Base-by-base conservation (phyloP, 495 filamentous ascomycete genomes). In the Lasiosphaeria ovina region DNA sequence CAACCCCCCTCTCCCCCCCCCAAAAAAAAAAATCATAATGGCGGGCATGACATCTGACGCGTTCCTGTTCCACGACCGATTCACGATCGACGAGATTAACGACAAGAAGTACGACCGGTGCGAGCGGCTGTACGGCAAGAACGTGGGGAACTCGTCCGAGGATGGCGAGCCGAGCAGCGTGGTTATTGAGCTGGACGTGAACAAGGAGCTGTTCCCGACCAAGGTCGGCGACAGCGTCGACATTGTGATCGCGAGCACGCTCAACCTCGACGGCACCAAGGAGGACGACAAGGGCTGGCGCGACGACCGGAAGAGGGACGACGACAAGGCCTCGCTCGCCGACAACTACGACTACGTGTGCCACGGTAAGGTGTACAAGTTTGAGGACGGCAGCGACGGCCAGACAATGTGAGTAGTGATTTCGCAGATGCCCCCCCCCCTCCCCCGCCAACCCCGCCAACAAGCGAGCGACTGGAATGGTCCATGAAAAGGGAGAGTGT, bases 321-420 rank as follows among this genome's bases (percentile, higher is more conserved):
- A 57, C 36, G 68, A 58, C 59, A 91, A 96, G 71, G 76, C 84
- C 54, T 90, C 85, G 10, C 78, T 99, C 44, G 92, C 94, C 24
- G 92, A 98, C 72, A 86, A 89, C 74, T 99, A 86, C 62, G 95
- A 99, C 67, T 99, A 99, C 73, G 94, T 98, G 50, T 97, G 92
- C 74, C 86, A 97, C 74, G 94, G 94, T 61, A 98, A 97, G 85
- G 88, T 97, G 38, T 99, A 99, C 79, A 87, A 92, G 66, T 97
- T 98, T 72, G 92, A 95, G 76, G 94, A 97, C 72, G 89, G 83
- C 48, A 78, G 83, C 9, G 86, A 89, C 64, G 85, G 85, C 35
- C 85, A 89, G 69, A 90, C 82, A 57, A 94, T 97, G 94, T 97
- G 77, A 78, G 92, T 80, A 14, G 33, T 60, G 31, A 61, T 35